A percentile compares a stretch with the other conserved stretches of the same genome.
Evolutionary conservation across 768 basidiomycete genomes (phyloP).

Genomic region (Zangia roseola): DNA sequence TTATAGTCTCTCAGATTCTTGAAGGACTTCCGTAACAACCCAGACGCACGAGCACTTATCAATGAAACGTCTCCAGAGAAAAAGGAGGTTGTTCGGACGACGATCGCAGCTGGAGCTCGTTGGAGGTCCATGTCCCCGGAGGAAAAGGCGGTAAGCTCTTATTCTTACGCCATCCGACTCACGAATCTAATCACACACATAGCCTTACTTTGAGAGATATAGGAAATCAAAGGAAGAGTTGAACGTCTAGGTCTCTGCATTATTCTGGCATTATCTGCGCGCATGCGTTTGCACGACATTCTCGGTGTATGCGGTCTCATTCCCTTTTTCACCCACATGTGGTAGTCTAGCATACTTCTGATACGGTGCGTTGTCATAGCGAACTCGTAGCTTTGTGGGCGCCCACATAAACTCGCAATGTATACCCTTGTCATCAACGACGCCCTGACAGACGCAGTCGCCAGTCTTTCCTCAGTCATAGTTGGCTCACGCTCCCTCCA

Average conservation of each 20-base stretch:
- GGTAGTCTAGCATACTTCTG: constrained; percentile 4
- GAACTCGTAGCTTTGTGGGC: too few relatives aligned
- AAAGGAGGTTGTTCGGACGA: neutral
- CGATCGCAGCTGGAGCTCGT: constrained; percentile 18
- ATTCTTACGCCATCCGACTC: neutral
- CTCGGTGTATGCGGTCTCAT: constrained; percentile 4
- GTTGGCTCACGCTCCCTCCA: too few relatives aligned
- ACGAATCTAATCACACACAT: neutral
- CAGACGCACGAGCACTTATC: constrained; percentile 17
- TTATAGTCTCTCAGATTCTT: constrained; percentile 16
- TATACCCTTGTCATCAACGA: constrained; percentile 2
- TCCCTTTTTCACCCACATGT: neutral
- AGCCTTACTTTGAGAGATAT: constrained; percentile 24
- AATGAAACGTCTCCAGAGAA: constrained; percentile 4
- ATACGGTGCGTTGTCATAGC: constrained; percentile 12
- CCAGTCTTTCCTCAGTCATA: too few relatives aligned
- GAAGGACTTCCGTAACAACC: constrained; percentile 13
- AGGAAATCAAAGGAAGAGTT: constrained; percentile 15
- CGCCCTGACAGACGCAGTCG: too few relatives aligned
- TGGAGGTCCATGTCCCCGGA: constrained; percentile 33
- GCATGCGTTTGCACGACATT: neutral
- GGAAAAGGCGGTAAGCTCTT: constrained; percentile 31
- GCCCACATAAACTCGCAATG: too few relatives aligned
- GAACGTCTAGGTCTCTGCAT: constrained; percentile 5
- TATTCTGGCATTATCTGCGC: constrained; percentile 1